Evolutionary conservation across 306 rosid species (phyloP), one percentile per base, ranked within the genome.

Genomic region (Crotalaria pallida): DNA sequence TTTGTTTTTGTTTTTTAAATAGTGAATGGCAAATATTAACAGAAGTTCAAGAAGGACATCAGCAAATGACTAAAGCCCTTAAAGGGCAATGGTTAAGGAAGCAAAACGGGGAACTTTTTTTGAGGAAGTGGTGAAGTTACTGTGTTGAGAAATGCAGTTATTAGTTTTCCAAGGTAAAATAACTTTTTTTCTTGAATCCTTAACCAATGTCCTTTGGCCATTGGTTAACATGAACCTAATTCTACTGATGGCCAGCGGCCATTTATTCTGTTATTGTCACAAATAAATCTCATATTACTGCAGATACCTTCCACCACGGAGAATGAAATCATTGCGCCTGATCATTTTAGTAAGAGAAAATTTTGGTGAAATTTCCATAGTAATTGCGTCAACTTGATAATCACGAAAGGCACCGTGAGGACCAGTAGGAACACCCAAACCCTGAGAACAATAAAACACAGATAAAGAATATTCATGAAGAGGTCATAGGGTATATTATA

Each of bases 401-500:
- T 90, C 98, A 59, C 98, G 95, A 68, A 94, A 94, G 77, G 92
- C 98, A 55, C 98, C 98, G 49, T 90, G 98, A 29, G 98, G 75
- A 73, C 98, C 97, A 1, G 96, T 88, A 17, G 98, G 98, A 79
- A 91, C 80, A 47, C 98, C 98, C 84, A 90, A 82, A 77, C 87
- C 97, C 98, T 94, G 75, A 58, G 44, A 71, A 10, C 60, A 85
- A 36, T 38, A 77, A 67, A 7, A 68, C 15, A 11, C 50, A 67
- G 22, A 58, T 58, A 65, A 67, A 78, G 3, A 70, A 70, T 36
- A 29, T 31, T 41, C 67, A 48, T 49, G 12, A 44, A 7, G 24
- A 21, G 47, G 36, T 34, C 49, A 23, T 13, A 29, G 15, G 67
- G 72, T 23, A 43, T 31, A 43, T 22, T 19, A 49, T 55, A 45